Evolutionary conservation across 2,329 filamentous ascomycete genomes (phyloP).

Genomic region (Pseudonectria buxi): DNA sequence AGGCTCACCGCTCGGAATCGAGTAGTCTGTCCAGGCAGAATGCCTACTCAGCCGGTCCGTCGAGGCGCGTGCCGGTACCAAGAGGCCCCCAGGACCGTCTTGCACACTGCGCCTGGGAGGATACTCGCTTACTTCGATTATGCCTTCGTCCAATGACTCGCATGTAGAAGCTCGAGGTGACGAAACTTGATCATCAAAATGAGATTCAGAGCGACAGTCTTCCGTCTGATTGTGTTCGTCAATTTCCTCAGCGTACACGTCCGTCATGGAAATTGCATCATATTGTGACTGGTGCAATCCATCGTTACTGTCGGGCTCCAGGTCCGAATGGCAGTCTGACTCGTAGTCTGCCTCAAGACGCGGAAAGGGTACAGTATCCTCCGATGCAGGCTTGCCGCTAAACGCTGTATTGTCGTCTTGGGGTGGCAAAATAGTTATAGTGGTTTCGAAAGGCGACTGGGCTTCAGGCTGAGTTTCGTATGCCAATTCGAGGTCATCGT

Average conservation of each 20-base stretch:
- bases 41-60: constrained; percentile 46
- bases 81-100: constrained; percentile 38
- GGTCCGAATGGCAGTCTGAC: constrained; percentile 32
- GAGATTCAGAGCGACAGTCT: constrained; percentile 22
- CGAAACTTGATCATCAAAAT: constrained; percentile 22
- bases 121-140: constrained; percentile 22
- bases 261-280: constrained; percentile 28
- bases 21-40: constrained; percentile 56
- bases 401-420: constrained; percentile 16
- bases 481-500: constrained; percentile 31
- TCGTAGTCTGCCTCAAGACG: constrained; percentile 30
- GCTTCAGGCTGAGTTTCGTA: constrained; percentile 7
- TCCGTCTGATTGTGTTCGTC: constrained; percentile 25
- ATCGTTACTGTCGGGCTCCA: constrained; percentile 21
- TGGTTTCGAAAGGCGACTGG: constrained; percentile 32
- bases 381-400: constrained; percentile 2
- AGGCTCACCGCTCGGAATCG: constrained; percentile 45
- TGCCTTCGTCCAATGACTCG: constrained; percentile 31
- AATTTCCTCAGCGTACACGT: constrained; percentile 30
- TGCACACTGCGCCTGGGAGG: constrained; percentile 20
- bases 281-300: constrained; percentile 18
- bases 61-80: constrained; percentile 38
- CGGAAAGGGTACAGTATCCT: constrained; percentile 27
- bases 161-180: constrained; percentile 34
- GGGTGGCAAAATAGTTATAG: constrained; percentile 44